These are phyloP conservation scores for Mycena galericulata DNA, from an alignment of 768 basidiomycete species.

Conservation along the genomic window DNA sequence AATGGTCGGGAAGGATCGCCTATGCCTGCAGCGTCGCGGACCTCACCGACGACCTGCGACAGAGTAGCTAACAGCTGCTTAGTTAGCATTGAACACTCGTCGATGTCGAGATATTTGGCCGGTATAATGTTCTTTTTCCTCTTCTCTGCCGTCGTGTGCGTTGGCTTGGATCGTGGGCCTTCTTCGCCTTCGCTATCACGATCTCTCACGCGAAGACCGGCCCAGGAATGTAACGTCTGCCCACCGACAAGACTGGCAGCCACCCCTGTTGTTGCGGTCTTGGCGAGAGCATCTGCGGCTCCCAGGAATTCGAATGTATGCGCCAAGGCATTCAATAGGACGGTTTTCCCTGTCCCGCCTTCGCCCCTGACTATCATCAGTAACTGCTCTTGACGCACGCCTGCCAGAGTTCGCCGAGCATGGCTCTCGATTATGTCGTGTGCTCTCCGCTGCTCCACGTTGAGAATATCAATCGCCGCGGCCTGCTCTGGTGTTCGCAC, in stretches of 20 bases:
- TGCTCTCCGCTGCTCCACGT: constrained; percentile 44
- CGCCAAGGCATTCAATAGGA: constrained; percentile 51
- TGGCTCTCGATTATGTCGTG: constrained; percentile 49
- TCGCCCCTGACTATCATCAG: constrained; percentile 52
- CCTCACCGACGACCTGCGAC: constrained; percentile 35
- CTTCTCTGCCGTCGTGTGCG: constrained; percentile 1
- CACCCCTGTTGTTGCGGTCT: constrained; percentile 53
- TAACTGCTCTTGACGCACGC: constrained; percentile 39
- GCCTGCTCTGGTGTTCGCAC: background rate
- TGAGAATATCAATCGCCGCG: constrained; percentile 19
- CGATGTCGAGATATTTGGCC: constrained; percentile 47
- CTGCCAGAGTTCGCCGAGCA: constrained; percentile 36
- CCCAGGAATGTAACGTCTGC: constrained; percentile 49
- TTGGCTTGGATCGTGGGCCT: background rate
- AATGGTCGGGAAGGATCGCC: constrained; percentile 39
- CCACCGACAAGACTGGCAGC: constrained; percentile 55
- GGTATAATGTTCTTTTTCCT: constrained; percentile 35
- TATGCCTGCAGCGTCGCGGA: background rate
- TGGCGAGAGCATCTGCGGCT: constrained; percentile 38
- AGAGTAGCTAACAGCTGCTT: constrained; percentile 36
- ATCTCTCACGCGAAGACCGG: constrained; percentile 34
- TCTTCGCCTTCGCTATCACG: background rate
- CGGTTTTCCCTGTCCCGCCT: constrained; percentile 60
- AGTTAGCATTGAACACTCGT: constrained; percentile 56
- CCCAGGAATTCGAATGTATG: constrained; percentile 44